phyloP scores from a whole-genome alignment of 2,329 filamentous ascomycete species.

The Penicillium capsulatum region DNA sequence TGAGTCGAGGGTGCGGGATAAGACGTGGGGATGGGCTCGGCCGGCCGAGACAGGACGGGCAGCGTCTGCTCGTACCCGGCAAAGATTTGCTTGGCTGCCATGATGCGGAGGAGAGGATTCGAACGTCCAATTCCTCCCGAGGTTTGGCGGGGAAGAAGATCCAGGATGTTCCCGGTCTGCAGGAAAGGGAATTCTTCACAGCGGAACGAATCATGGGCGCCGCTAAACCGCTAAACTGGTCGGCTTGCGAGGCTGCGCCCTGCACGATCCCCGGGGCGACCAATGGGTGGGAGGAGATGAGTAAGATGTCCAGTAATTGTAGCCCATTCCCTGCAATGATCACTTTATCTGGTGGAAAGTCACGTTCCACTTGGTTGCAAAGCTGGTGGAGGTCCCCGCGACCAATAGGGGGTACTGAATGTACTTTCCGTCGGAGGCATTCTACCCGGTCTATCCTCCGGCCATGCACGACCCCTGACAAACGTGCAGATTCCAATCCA shows the following conservation, averaged over 20 bases:
- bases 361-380: too few species aligned
- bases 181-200: slow-evolving; percentile 15
- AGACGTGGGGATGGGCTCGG: slow-evolving; percentile 16
- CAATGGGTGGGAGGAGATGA: too few species aligned
- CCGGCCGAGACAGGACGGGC: slow-evolving; percentile 26
- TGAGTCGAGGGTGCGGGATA: slow-evolving; percentile 8
- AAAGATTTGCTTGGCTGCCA: slow-evolving; percentile 32
- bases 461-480: too few species aligned
- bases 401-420: too few species aligned
- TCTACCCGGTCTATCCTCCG: too few species aligned
- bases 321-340: too few species aligned
- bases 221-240: slow-evolving; percentile 20
- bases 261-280: neutral
- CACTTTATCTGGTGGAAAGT: too few species aligned
- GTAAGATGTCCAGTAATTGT: too few species aligned
- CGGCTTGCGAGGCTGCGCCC: slow-evolving; percentile 11
- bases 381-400: too few species aligned
- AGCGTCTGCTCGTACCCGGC: slow-evolving; percentile 27
- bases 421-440: too few species aligned
- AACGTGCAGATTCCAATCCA: too few species aligned
- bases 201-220: slow-evolving; percentile 17
- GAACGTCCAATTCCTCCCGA: slow-evolving; percentile 3
- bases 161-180: neutral
- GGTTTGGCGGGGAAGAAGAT: slow-evolving; percentile 11
- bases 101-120: slow-evolving; percentile 10